Percentiles rank a stretch among this genome's conserved stretches.
Evolutionary conservation across 768 basidiomycete species (phyloP).

Genomic region (Psilocybe subaeruginosa): DNA sequence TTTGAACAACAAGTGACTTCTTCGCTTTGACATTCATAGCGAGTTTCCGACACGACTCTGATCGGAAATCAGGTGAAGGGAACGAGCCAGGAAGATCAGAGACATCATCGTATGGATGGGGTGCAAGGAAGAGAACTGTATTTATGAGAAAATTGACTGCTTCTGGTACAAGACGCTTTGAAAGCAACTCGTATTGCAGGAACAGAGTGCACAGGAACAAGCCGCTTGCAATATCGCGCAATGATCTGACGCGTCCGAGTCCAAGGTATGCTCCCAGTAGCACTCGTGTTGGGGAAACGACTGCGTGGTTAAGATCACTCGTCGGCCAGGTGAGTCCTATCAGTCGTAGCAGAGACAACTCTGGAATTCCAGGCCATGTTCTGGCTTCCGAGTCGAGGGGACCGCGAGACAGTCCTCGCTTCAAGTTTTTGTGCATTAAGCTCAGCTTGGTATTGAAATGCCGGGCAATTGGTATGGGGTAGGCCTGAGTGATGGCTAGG

Average conservation of each 20-base stretch:
- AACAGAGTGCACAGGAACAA: conserved; percentile 88
- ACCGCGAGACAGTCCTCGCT: conserved; percentile 76
- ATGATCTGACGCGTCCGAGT: conserved; percentile 75
- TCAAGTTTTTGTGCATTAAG: conserved; percentile 94
- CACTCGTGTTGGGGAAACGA: conserved; percentile 83
- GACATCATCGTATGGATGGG: conserved; percentile 51
- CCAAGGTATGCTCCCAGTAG: conserved; percentile 93
- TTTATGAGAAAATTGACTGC: conserved; percentile 81
- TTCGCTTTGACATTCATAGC: conserved; percentile 45
- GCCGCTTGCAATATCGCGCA: conserved; percentile 80
- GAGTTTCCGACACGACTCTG: conserved; percentile 43
- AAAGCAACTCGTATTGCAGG: conserved; percentile 81
- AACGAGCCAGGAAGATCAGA: conserved; percentile 67
- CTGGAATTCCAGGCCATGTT: conserved; percentile 89
- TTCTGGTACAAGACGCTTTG: conserved; percentile 90
- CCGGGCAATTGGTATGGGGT: conserved; percentile 79
- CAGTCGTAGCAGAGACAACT: conserved; percentile 79
- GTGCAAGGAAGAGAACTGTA: conserved; percentile 72
- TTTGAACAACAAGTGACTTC: conserved; percentile 39
- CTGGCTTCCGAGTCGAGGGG: conserved; percentile 60
- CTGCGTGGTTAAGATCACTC: conserved; percentile 91
- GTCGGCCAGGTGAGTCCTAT: conserved; percentile 90
- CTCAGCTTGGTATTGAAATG: conserved; percentile 81
- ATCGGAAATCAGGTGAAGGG: conserved; percentile 70
- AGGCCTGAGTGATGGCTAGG: conserved; percentile 73